Conservation (phyloP, 176 grass and related monocot species). For the Carex parvula region DNA sequence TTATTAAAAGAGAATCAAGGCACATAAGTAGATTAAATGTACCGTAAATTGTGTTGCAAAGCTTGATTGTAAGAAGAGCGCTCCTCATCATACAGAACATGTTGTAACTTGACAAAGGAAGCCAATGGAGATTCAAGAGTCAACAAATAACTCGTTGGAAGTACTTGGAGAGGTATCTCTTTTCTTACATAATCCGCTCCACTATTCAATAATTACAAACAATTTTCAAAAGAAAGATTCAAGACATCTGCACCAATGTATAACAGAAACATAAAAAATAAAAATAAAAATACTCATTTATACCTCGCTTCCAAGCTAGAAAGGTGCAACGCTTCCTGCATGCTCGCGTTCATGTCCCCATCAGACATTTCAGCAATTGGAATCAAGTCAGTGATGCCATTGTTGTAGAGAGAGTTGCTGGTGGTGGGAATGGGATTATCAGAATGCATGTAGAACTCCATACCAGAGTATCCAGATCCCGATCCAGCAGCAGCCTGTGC, state of each 20-base stretch:
- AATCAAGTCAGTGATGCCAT: constrained; percentile 31
- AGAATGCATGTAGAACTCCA: constrained; percentile 64
- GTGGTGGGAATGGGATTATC: constrained; percentile 37
- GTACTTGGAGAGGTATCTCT: constrained; percentile 61
- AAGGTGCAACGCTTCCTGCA: constrained; percentile 89
- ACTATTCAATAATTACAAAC: constrained; percentile 46
- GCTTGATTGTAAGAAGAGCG: constrained; percentile 94
- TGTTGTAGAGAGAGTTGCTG: constrained; percentile 31
- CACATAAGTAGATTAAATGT: constrained; percentile 7
- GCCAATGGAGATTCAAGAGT: constrained; percentile 66
- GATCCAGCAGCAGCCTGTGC: constrained; percentile 36
- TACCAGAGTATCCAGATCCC: constrained; percentile 42
- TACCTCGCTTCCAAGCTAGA: constrained; percentile 96
- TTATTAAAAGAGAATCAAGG: constrained; percentile 11
- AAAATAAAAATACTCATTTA: background rate
- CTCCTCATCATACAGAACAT: constrained; percentile 87
- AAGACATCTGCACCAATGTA: background rate
- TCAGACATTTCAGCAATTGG: constrained; percentile 43
- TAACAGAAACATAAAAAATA: constrained; percentile 16
- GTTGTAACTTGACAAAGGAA: constrained; percentile 82
- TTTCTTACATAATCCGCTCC: constrained; percentile 87
- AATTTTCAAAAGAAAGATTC: background rate
- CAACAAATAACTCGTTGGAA: constrained; percentile 63
- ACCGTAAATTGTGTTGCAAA: constrained; percentile 75
- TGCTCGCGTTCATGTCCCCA: constrained; percentile 85